These are phyloP conservation scores for Teratosphaeria epicoccoides DNA, from an alignment of 2,329 filamentous ascomycete genomes.

Conservation along the genomic window DNA sequence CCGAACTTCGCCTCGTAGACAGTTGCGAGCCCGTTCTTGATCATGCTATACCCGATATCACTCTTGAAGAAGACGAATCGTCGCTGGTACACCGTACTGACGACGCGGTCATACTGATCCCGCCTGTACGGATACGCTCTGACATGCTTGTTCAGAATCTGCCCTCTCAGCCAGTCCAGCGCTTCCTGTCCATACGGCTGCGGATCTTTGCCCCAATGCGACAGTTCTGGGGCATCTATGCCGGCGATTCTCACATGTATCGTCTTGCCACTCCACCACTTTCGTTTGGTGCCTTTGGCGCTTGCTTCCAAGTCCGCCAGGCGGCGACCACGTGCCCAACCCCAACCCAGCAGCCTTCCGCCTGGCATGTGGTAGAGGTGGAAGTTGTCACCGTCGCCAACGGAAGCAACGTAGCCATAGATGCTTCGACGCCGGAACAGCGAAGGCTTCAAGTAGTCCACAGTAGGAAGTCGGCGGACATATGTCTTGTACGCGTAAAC, in stretches of 20 bases:
- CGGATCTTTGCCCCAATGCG: slow-evolving; percentile 80
- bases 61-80: slow-evolving; percentile 46
- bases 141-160: slow-evolving; percentile 62
- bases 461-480: slow-evolving; percentile 71
- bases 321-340: slow-evolving; percentile 27
- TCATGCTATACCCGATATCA: slow-evolving; percentile 84
- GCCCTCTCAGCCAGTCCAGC: slow-evolving; percentile 63
- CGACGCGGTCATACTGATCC: slow-evolving; percentile 87
- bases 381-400: slow-evolving; percentile 95
- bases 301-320: slow-evolving; percentile 4
- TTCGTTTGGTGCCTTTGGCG: slow-evolving; percentile 1
- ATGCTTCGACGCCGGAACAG: slow-evolving; percentile 67
- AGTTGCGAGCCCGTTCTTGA: slow-evolving; percentile 73
- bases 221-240: slow-evolving; percentile 82
- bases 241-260: slow-evolving; percentile 84
- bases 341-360: slow-evolving; percentile 80
- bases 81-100: slow-evolving; percentile 61
- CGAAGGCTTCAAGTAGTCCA: slow-evolving; percentile 60
- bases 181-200: slow-evolving; percentile 80
- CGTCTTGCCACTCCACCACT: slow-evolving; percentile 36
- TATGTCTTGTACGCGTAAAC: slow-evolving; percentile 57
- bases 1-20: slow-evolving; percentile 90
- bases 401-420: slow-evolving; percentile 79
- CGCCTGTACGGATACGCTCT: slow-evolving; percentile 71
- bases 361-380: slow-evolving; percentile 90